Conservation (phyloP, 2,329 filamentous ascomycete genomes). For the Paracorniculantispora psalliotae region DNA sequence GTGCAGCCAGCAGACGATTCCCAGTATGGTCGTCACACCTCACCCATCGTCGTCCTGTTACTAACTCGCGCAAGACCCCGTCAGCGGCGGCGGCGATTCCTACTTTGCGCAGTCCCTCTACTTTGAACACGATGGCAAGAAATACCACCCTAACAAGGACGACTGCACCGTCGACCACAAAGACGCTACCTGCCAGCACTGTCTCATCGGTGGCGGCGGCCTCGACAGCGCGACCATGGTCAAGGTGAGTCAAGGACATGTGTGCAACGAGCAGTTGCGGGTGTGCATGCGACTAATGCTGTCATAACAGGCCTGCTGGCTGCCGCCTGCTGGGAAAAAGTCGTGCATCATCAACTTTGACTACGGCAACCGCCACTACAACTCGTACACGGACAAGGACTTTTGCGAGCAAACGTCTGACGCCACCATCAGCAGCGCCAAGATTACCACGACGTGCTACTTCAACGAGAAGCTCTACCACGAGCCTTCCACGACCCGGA, state of each 20-base stretch:
- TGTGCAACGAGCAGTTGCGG: not conserved
- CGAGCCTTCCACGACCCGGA: not conserved
- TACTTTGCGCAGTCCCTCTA: not conserved
- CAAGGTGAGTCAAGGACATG: not conserved
- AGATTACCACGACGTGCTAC: not conserved
- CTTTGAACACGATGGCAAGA: constrained; percentile 1
- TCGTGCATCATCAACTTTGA: not conserved
- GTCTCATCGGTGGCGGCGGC: not conserved
- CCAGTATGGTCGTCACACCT: not conserved
- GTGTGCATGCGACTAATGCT: not conserved
- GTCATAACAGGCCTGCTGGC: not conserved
- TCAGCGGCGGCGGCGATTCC: not conserved
- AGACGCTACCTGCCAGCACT: not conserved
- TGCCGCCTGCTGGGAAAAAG: not conserved
- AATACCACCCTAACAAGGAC: not conserved
- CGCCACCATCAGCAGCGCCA: not conserved
- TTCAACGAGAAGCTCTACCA: constrained; percentile 1
- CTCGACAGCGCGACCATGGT: not conserved
- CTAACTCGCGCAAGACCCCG: not conserved
- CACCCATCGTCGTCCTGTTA: no score
- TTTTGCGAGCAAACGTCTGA: not conserved
- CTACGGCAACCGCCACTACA: not conserved
- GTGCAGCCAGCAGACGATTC: not conserved
- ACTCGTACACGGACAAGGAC: not conserved
- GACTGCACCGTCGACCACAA: not conserved